These are phyloP conservation scores for Brassica carinata DNA, from an alignment of 345 rosid genomes.

Conservation along the genomic window DNA sequence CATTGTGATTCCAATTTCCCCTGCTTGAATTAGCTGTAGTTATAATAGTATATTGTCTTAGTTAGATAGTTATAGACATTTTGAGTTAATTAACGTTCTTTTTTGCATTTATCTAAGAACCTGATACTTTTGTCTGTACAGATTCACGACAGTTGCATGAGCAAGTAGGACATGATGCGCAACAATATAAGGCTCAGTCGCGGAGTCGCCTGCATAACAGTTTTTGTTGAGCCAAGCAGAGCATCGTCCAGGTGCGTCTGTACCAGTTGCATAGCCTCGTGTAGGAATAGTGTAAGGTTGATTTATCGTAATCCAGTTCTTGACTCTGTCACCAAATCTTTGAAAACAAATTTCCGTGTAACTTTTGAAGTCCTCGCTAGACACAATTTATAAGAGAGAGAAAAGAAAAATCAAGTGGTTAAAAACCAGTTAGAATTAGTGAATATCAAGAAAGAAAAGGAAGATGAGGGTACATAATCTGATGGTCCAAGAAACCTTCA, in stretches of 20 bases:
- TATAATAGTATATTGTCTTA: neutral
- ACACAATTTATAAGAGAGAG: neutral
- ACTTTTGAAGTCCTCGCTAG: conserved; percentile 43
- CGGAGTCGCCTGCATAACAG: conserved; percentile 22
- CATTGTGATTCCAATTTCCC: conserved; percentile 42
- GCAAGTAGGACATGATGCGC: conserved; percentile 41
- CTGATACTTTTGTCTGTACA: conserved; percentile 38
- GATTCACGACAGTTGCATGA: conserved; percentile 35
- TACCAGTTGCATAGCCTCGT: conserved; percentile 36
- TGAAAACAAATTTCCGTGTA: conserved; percentile 43
- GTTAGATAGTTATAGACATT: neutral
- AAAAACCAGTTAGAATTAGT: neutral
- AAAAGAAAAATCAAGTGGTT: neutral
- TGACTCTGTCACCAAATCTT: conserved; percentile 51
- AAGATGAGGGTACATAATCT: conserved; percentile 13
- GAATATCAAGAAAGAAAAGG: neutral
- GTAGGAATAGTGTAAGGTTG: conserved; percentile 30
- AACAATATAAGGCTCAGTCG: conserved; percentile 37
- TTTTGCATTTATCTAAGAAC: neutral
- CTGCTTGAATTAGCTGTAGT: conserved; percentile 37
- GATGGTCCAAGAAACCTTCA: conserved; percentile 27
- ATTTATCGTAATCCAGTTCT: conserved; percentile 50
- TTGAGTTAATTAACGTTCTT: neutral
- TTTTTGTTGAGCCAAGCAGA: conserved; percentile 31
- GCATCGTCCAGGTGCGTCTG: conserved; percentile 47